Percentiles rank a stretch among this genome's conserved stretches.
phyloP scores from a whole-genome alignment of 495 filamentous ascomycete genomes.

The Penicillium coffeae region DNA sequence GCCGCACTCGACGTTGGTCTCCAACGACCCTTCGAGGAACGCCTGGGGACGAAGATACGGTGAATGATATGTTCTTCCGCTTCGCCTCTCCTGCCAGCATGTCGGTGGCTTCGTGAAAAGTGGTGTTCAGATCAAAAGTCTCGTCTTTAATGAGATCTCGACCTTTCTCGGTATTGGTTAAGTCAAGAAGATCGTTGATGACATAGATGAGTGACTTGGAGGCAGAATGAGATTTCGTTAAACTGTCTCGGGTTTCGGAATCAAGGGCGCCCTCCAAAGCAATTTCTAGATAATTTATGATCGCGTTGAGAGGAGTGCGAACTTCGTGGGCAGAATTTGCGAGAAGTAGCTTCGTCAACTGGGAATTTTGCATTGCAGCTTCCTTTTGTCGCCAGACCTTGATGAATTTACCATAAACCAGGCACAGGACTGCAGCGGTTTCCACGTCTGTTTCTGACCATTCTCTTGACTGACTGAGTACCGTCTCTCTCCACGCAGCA shows the following conservation, averaged over 20 bases:
- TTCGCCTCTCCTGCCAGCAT: conserved; percentile 70
- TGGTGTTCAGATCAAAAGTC: conserved; percentile 66
- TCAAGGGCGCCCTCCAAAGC: conserved; percentile 83
- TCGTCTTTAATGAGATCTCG: conserved; percentile 78
- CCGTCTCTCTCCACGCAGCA: conserved; percentile 31
- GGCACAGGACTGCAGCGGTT: conserved; percentile 81
- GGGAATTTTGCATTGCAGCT: conserved; percentile 74
- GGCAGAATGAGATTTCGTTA: conserved; percentile 74
- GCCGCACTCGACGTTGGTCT: conserved; percentile 73
- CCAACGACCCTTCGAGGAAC: conserved; percentile 69
- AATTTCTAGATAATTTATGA: conserved; percentile 95
- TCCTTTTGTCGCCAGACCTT: conserved; percentile 95
- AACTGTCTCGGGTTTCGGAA: conserved; percentile 78
- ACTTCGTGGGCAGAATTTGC: conserved; percentile 96
- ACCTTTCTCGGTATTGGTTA: conserved; percentile 87
- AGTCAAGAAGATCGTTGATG: conserved; percentile 90
- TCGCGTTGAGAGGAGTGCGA: conserved; percentile 88
- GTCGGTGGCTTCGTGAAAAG: conserved; percentile 71
- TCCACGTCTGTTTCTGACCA: conserved; percentile 63
- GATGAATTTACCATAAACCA: conserved; percentile 90
- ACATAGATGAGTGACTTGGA: conserved; percentile 94
- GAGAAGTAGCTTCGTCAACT: conserved; percentile 73
- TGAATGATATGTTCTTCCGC: conserved; percentile 69
- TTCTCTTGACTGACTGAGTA: conserved; percentile 34
- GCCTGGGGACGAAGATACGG: conserved; percentile 62